These are phyloP conservation scores for Tagetes erecta DNA, from an alignment of 129 eudicot species.

Conservation along the genomic window DNA sequence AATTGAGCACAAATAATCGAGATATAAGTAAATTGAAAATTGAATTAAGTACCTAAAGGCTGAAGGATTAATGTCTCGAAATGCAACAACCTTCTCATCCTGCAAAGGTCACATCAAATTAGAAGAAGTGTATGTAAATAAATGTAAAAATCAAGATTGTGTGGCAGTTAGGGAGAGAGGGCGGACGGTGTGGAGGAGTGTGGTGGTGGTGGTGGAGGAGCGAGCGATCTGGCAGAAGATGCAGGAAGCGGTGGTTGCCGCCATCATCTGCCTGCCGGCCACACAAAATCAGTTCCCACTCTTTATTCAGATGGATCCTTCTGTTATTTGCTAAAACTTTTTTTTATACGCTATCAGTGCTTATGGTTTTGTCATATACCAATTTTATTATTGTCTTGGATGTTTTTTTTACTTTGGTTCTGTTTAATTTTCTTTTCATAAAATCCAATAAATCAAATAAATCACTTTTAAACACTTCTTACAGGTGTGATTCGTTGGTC, in stretches of 20 bases:
- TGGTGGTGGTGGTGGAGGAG: slow-evolving; percentile 54
- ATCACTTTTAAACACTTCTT: too few relatives aligned
- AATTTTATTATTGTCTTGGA: background rate
- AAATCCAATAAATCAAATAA: too few relatives aligned
- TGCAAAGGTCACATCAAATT: slow-evolving; percentile 29
- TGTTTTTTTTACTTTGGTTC: too few relatives aligned
- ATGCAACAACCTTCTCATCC: slow-evolving; percentile 81
- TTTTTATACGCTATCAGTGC: background rate
- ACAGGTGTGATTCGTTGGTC: too few relatives aligned
- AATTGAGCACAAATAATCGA: slow-evolving; percentile 3
- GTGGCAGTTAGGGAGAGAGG: slow-evolving; percentile 13
- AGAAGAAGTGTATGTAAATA: background rate
- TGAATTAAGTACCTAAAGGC: slow-evolving; percentile 52
- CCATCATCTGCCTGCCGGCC: slow-evolving; percentile 24
- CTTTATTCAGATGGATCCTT: background rate
- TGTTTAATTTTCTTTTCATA: too few relatives aligned
- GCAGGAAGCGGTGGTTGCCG: slow-evolving; percentile 46
- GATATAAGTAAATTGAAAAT: background rate
- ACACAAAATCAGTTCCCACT: background rate
- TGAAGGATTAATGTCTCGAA: slow-evolving; percentile 77
- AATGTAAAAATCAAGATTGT: background rate
- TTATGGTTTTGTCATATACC: background rate
- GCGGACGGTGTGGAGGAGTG: slow-evolving; percentile 56
- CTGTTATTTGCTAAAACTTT: too few relatives aligned
- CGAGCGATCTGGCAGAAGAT: slow-evolving; percentile 67